A percentile compares a stretch with the other conserved stretches of the same genome.
Evolutionary conservation across 106 monocot species (phyloP).

Genomic region (Acorus calamus): DNA sequence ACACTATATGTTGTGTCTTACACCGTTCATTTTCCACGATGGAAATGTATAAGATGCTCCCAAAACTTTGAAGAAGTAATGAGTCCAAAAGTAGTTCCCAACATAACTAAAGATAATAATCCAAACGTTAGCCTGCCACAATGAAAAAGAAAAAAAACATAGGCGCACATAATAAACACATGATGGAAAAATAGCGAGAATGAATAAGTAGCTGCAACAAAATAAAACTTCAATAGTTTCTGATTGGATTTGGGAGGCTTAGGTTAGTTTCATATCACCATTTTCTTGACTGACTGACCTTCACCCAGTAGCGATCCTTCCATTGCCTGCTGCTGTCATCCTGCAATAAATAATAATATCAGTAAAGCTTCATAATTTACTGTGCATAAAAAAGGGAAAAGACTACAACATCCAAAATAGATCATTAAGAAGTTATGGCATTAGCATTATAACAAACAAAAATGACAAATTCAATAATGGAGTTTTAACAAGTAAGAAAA

Average conservation of each 20-base stretch:
- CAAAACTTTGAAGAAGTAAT: constrained; percentile 94
- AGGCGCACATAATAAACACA: not conserved
- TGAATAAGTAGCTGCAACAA: not conserved
- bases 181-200: not conserved
- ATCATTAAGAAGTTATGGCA: no score
- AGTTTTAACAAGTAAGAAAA: no score
- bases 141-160: not conserved
- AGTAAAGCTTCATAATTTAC: no score
- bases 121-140: constrained; percentile 92
- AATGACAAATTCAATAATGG: no score
- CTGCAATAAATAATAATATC: constrained; percentile 29
- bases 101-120: constrained; percentile 93
- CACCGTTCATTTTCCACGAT: constrained; percentile 97
- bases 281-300: constrained; percentile 27
- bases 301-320: constrained; percentile 90
- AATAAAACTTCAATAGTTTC: not conserved
- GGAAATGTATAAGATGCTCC: constrained; percentile 98
- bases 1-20: constrained; percentile 22
- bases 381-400: constrained; percentile 1
- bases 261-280: no score
- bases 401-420: no score
- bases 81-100: constrained; percentile 99
- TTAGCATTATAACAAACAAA: no score
- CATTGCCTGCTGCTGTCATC: constrained; percentile 51
- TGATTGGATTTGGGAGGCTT: not conserved